Percentiles rank a stretch among this genome's conserved stretches.
phyloP scores from a whole-genome alignment of 2,329 filamentous ascomycete genomes.

The Hypocrella siamensis region DNA sequence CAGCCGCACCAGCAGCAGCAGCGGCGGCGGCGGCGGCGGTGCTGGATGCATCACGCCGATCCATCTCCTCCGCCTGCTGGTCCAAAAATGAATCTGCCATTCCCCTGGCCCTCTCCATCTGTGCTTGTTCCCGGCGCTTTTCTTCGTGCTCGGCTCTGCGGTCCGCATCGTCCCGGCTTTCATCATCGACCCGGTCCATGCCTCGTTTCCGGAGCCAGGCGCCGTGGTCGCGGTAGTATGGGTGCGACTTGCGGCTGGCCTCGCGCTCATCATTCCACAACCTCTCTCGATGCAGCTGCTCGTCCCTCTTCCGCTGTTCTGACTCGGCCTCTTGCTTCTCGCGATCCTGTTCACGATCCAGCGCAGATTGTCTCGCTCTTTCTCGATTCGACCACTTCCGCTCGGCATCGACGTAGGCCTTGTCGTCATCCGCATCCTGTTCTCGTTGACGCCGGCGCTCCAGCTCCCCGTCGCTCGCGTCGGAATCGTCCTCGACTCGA shows the following conservation, averaged over 20 bases:
- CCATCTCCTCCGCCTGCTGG: slow-evolving; percentile 65
- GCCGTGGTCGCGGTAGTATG: slow-evolving; percentile 78
- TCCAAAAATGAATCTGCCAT: slow-evolving; percentile 87
- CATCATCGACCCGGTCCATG: slow-evolving; percentile 57
- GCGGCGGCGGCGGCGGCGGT: slow-evolving; percentile 7
- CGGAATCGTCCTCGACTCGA: slow-evolving; percentile 71
- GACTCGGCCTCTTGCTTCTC: slow-evolving; percentile 61
- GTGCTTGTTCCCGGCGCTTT: slow-evolving; percentile 48
- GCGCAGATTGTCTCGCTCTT: slow-evolving; percentile 63
- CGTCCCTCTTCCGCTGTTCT: slow-evolving; percentile 48
- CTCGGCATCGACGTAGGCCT: slow-evolving; percentile 70
- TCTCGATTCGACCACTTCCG: slow-evolving; percentile 86
- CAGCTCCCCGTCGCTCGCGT: slow-evolving; percentile 76
- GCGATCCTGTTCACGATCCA: slow-evolving; percentile 71
- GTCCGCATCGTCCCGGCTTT: slow-evolving; percentile 66
- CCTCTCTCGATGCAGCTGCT: slow-evolving; percentile 45
- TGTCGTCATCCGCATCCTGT: slow-evolving; percentile 60
- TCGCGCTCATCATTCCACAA: slow-evolving; percentile 91
- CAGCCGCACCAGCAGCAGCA: not conserved
- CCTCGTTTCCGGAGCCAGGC: slow-evolving; percentile 74
- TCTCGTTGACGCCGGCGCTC: slow-evolving; percentile 57
- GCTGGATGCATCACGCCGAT: slow-evolving; percentile 23
- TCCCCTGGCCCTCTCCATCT: slow-evolving; percentile 63
- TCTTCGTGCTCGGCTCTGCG: slow-evolving; percentile 66
- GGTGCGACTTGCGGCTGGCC: slow-evolving; percentile 50